phyloP scores from a whole-genome alignment of 495 filamentous ascomycete species.

The Hyaloscypha variabilis region DNA sequence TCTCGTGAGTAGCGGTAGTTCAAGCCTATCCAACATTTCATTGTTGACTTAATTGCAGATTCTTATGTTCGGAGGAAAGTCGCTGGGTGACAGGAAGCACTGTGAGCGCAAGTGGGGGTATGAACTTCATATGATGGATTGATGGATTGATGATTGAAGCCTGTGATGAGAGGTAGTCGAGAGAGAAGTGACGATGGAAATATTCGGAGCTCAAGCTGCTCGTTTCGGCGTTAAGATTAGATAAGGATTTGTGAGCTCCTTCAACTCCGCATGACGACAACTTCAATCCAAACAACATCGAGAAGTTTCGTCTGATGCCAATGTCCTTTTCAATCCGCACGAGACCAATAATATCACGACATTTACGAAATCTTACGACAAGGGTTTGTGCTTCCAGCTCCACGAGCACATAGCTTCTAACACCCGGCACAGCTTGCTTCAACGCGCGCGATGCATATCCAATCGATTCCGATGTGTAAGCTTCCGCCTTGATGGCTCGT shows the following conservation, averaged over 20 bases:
- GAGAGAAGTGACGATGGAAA: neutral
- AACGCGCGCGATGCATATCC: slow-evolving; percentile 77
- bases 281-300: neutral
- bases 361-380: slow-evolving; percentile 32
- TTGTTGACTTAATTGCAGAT: slow-evolving; percentile 6
- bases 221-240: slow-evolving; percentile 17
- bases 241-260: slow-evolving; percentile 10
- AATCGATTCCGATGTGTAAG: slow-evolving; percentile 98
- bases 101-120: slow-evolving; percentile 18
- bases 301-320: neutral
- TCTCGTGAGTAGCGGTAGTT: slow-evolving; percentile 39
- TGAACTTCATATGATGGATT: slow-evolving; percentile 14
- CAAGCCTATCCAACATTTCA: slow-evolving; percentile 33
- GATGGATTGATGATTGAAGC: neutral
- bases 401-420: slow-evolving; percentile 20
- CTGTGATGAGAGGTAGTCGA: neutral
- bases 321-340: slow-evolving; percentile 38
- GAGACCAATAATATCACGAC: slow-evolving; percentile 32
- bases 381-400: slow-evolving; percentile 32
- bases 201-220: neutral
- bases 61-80: slow-evolving; percentile 25
- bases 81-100: slow-evolving; percentile 25
- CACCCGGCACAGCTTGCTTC: slow-evolving; percentile 20
- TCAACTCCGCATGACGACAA: neutral
- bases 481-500: slow-evolving; percentile 20